Conservation (phyloP, 192 early-diverging fungal genomes). For the Umbelopsis ramanniana region DNA sequence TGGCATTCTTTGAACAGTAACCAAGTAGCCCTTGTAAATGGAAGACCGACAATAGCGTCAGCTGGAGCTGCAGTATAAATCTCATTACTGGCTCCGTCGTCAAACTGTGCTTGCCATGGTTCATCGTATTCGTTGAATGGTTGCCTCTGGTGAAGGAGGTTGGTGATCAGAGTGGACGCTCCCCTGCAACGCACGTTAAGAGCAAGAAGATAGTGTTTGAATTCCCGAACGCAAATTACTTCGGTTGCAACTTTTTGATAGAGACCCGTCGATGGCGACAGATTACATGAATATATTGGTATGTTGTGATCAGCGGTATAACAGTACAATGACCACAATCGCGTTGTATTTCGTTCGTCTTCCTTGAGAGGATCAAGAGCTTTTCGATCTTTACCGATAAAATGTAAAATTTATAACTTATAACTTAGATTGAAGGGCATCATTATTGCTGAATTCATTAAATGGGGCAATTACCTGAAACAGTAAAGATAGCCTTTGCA, state of each 20-base stretch:
- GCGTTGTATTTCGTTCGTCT: conserved; percentile 71
- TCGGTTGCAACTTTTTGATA: conserved; percentile 62
- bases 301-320: conserved; percentile 53
- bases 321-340: conserved; percentile 68
- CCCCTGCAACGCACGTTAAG: conserved; percentile 63
- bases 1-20: conserved; percentile 52
- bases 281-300: conserved; percentile 64
- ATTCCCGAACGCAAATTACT: conserved; percentile 53
- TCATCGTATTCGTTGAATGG: conserved; percentile 56
- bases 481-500: conserved; percentile 53
- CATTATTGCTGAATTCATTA: not conserved
- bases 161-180: conserved; percentile 62
- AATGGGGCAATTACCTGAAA: conserved; percentile 42
- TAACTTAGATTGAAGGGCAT: not conserved
- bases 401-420: not conserved
- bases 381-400: conserved; percentile 43
- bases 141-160: conserved; percentile 63
- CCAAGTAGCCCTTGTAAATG: conserved; percentile 64
- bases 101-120: conserved; percentile 71
- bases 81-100: conserved; percentile 70
- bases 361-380: conserved; percentile 54
- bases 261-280: conserved; percentile 63
- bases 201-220: conserved; percentile 55
- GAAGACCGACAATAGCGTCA: conserved; percentile 57
- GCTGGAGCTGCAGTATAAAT: conserved; percentile 58